Evolutionary conservation across 345 rosid genomes (phyloP).

Genomic region (Xanthoceras sorbifolium): DNA sequence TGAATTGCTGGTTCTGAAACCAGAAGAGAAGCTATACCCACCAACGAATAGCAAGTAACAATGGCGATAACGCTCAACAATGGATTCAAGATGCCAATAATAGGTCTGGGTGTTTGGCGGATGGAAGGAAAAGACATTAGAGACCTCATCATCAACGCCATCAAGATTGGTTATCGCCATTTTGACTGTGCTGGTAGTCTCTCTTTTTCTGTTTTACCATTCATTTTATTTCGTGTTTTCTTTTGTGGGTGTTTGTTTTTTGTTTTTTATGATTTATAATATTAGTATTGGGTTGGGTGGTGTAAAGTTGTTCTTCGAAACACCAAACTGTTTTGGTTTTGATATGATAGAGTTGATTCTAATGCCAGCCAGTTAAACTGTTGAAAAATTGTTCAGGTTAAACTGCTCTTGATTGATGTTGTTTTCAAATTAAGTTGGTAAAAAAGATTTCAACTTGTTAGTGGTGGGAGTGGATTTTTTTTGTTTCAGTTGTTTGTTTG

Average conservation of each 20-base stretch:
- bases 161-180: constrained; percentile 91
- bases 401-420: not conserved
- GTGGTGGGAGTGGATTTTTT: not conserved
- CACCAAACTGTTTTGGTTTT: too few species aligned
- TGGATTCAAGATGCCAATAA: constrained; percentile 74
- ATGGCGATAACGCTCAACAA: constrained; percentile 73
- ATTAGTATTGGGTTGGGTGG: too few species aligned
- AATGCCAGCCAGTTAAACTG: not conserved
- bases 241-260: not conserved
- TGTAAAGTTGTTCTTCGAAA: too few species aligned
- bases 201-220: not conserved
- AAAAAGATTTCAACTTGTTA: not conserved
- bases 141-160: constrained; percentile 66
- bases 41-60: not conserved
- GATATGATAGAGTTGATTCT: not conserved
- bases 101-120: constrained; percentile 92
- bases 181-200: constrained; percentile 82
- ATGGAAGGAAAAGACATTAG: constrained; percentile 65
- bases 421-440: not conserved
- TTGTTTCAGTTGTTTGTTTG: not conserved
- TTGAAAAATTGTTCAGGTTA: not conserved
- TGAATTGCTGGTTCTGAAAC: not conserved
- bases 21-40: not conserved
- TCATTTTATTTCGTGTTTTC: not conserved
- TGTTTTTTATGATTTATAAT: not conserved